These are phyloP conservation scores for Rhododendron molle DNA, from an alignment of 148 eudicot genomes.

Conservation along the genomic window DNA sequence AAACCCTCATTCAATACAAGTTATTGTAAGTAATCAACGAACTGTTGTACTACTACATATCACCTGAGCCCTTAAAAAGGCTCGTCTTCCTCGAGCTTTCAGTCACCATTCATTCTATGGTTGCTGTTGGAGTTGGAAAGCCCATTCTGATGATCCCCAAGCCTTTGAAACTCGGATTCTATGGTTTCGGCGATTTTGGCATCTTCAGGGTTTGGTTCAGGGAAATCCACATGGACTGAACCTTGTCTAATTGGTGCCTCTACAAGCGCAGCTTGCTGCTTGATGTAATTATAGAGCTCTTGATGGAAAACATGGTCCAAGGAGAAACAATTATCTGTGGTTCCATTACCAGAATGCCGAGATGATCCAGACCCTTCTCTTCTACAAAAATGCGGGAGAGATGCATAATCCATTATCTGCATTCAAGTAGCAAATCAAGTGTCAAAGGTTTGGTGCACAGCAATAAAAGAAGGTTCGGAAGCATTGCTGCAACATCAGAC, in stretches of 20 bases:
- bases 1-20: background rate
- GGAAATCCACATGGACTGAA: constrained; percentile 77
- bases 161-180: constrained; percentile 65
- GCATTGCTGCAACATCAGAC: background rate
- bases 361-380: constrained; percentile 93
- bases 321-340: constrained; percentile 56
- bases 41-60: background rate
- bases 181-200: constrained; percentile 72
- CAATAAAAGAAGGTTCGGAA: background rate
- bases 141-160: constrained; percentile 44
- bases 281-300: constrained; percentile 55
- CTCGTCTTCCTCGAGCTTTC: constrained; percentile 13
- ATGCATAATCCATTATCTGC: constrained; percentile 94
- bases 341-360: constrained; percentile 59
- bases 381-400: constrained; percentile 94
- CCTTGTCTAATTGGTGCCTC: constrained; percentile 55
- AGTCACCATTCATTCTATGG: constrained; percentile 51
- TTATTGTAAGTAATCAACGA: background rate
- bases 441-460: background rate
- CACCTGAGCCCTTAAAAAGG: background rate
- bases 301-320: constrained; percentile 69
- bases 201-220: constrained; percentile 70
- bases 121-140: constrained; percentile 37
- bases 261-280: constrained; percentile 42
- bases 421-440: constrained; percentile 7